A percentile compares a stretch with the other conserved stretches of the same genome.
phyloP scores from a whole-genome alignment of 2,329 filamentous ascomycete species.

The Talaromyces sp. region DNA sequence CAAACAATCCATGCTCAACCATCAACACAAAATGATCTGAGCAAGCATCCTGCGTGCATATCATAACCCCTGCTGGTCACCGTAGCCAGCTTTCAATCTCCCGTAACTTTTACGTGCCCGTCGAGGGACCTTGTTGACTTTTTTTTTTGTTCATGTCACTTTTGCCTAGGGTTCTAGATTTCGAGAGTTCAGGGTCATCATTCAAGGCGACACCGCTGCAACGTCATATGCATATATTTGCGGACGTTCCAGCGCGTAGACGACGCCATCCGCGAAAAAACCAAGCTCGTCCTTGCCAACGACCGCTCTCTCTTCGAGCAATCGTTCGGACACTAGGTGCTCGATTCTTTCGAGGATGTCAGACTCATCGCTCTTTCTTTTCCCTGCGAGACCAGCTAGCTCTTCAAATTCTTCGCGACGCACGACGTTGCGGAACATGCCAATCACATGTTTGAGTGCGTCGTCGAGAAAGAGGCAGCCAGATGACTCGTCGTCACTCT shows the following conservation, averaged over 20 bases:
- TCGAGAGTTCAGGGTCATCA: neutral
- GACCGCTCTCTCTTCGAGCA: slow-evolving; percentile 25
- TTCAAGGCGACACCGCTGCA: neutral
- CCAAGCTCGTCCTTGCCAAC: slow-evolving; percentile 34
- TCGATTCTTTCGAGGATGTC: slow-evolving; percentile 28
- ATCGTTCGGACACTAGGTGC: slow-evolving; percentile 29
- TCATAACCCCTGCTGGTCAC: slow-evolving; percentile 11
- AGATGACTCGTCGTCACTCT: slow-evolving; percentile 24
- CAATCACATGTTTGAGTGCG: slow-evolving; percentile 34
- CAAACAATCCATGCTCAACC: neutral
- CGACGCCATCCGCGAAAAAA: slow-evolving; percentile 37
- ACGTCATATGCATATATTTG: slow-evolving; percentile 13
- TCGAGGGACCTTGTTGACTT: neutral
- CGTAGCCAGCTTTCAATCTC: slow-evolving; percentile 10
- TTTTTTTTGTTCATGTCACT: neutral
- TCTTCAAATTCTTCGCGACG: slow-evolving; percentile 31
- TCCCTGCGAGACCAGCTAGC: slow-evolving; percentile 25
- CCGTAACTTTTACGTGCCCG: neutral
- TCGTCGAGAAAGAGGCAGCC: slow-evolving; percentile 36
- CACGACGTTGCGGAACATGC: slow-evolving; percentile 37
- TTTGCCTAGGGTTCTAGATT: neutral
- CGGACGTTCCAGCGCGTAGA: slow-evolving; percentile 25
- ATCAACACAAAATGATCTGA: neutral
- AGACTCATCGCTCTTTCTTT: slow-evolving; percentile 15
- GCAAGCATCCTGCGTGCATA: neutral